Conservation (phyloP, 108 stramenopile genomes). For the Pseudonitzschia multiseries region DNA sequence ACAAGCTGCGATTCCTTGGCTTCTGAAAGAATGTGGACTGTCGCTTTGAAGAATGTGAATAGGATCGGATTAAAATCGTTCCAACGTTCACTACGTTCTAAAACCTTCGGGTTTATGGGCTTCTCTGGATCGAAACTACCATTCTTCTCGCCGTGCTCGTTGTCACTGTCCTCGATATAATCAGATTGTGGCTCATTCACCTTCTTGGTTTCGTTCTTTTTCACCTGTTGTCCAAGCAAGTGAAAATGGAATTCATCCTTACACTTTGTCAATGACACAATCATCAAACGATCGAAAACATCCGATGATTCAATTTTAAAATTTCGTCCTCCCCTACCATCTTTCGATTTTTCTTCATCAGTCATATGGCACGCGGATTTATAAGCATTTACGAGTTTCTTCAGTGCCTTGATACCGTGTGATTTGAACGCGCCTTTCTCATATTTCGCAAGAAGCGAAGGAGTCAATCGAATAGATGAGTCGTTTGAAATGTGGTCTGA, state of each 20-base stretch:
- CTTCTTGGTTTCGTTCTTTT: conserved; percentile 15
- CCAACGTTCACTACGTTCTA: conserved; percentile 63
- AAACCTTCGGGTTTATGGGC: conserved; percentile 72
- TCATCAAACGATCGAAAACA: conserved; percentile 80
- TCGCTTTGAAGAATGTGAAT: conserved; percentile 69
- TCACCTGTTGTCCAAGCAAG: conserved; percentile 49
- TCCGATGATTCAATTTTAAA: conserved; percentile 70
- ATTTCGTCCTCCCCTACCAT: conserved; percentile 18
- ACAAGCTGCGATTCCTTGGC: conserved; percentile 82
- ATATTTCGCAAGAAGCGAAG: conserved; percentile 45
- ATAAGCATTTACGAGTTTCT: conserved; percentile 70
- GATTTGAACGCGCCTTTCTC: conserved; percentile 68
- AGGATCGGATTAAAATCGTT: conserved; percentile 51
- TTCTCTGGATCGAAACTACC: conserved; percentile 60
- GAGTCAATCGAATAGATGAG: conserved; percentile 43
- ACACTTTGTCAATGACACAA: conserved; percentile 57
- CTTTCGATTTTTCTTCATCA: conserved; percentile 38
- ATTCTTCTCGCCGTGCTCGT: conserved; percentile 36
- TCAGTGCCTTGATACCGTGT: conserved; percentile 76
- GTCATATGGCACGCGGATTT: conserved; percentile 79
- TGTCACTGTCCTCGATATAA: conserved; percentile 21
- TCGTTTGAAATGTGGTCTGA: not conserved
- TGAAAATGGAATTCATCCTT: conserved; percentile 78
- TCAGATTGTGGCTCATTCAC: conserved; percentile 4
- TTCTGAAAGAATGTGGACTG: conserved; percentile 72